Evolutionary conservation across 306 rosid species (phyloP).

Genomic region (Cucumis sativus): Cucumber_9930_V3 NC_026660.2:20048001-20048500

Average conservation of each 20-base stretch:
- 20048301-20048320: conserved; percentile 78
- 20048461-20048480: conserved; percentile 89
- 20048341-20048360: conserved; percentile 83
- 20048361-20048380: conserved; percentile 90
- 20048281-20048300: conserved; percentile 77
- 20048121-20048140: conserved; percentile 89
- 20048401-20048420: conserved; percentile 66
- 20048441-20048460: conserved; percentile 90
- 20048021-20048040: conserved; percentile 87
- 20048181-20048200: conserved; percentile 75
- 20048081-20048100: conserved; percentile 89
- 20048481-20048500: conserved; percentile 99
- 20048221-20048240: conserved; percentile 80
- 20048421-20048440: conserved; percentile 87
- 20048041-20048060: conserved; percentile 79
- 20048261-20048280: conserved; percentile 92
- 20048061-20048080: conserved; percentile 88
- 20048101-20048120: conserved; percentile 85
- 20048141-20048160: conserved; percentile 83
- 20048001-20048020: conserved; percentile 87
- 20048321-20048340: conserved; percentile 90
- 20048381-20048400: conserved; percentile 95
- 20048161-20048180: conserved; percentile 61
- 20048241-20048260: conserved; percentile 94
- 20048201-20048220: conserved; percentile 80